Percentiles rank a stretch among this genome's conserved stretches.
Conservation (phyloP, 78 protist species). For the Dictyostelium brefeldianum region DNA sequence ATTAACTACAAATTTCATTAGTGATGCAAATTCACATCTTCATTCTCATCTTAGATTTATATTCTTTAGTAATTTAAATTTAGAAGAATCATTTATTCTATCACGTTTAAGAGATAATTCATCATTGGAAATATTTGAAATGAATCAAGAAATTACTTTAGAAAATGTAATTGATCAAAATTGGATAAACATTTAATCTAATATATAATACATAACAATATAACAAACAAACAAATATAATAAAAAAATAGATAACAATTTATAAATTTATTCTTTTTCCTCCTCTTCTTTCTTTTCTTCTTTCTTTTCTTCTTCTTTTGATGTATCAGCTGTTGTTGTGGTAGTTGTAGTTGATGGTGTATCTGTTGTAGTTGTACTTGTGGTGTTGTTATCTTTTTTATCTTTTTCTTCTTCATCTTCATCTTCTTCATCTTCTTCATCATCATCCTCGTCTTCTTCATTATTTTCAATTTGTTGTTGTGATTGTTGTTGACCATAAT, state of each 20-base stretch:
- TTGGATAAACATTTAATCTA: slow-evolving; percentile 34
- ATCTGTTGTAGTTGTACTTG: too few relatives aligned
- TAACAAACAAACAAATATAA: not conserved
- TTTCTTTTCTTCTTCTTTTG: not conserved
- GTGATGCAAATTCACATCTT: not conserved
- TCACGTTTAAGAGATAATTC: slow-evolving; percentile 23
- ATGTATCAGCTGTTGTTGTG: too few relatives aligned
- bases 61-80: slow-evolving; percentile 38
- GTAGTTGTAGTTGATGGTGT: too few relatives aligned
- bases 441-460: slow-evolving; percentile 13
- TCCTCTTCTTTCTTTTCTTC: not conserved
- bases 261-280: not conserved
- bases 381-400: not conserved
- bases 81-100: not conserved
- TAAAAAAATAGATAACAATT: not conserved
- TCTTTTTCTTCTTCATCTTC: not conserved
- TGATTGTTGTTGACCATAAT: slow-evolving; percentile 22
- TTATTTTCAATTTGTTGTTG: slow-evolving; percentile 16
- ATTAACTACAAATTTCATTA: not conserved
- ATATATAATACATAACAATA: too few relatives aligned
- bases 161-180: slow-evolving; percentile 63
- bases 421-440: not conserved
- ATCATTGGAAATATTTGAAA: slow-evolving; percentile 51
- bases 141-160: slow-evolving; percentile 42
- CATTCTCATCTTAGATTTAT: slow-evolving; percentile 67